A percentile compares a stretch with the other conserved stretches of the same genome.
Evolutionary conservation across 805 yeast species (phyloP).

Genomic region (Yarrowia sp.): DNA sequence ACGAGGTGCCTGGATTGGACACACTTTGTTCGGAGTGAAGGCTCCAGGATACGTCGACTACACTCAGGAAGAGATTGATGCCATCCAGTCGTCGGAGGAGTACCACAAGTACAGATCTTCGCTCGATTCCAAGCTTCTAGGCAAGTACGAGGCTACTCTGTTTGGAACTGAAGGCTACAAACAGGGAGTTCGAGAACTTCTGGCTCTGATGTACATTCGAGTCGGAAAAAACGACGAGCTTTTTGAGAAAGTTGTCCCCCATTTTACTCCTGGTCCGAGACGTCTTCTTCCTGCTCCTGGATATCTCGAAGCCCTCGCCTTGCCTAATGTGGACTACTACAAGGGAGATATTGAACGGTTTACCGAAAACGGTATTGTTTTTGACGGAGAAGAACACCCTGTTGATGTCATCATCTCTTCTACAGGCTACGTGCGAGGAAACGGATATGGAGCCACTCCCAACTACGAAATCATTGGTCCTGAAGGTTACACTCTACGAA

Average conservation of each 20-base stretch:
- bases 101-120: conserved; percentile 44
- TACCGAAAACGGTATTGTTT: conserved; percentile 41
- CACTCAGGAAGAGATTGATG: conserved; percentile 40
- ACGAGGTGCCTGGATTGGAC: conserved; percentile 21
- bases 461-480: conserved; percentile 23
- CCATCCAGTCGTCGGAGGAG: conserved; percentile 40
- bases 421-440: conserved; percentile 37
- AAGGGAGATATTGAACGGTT: conserved; percentile 39
- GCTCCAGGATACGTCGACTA: conserved; percentile 41
- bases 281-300: conserved; percentile 41
- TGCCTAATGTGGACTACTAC: conserved; percentile 41
- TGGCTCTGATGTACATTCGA: conserved; percentile 37
- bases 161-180: conserved; percentile 31
- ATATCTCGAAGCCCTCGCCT: conserved; percentile 41
- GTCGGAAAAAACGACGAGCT: conserved; percentile 39
- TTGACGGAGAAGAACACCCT: conserved; percentile 39
- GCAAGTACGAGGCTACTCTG: conserved; percentile 33
- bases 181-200: conserved; percentile 37
- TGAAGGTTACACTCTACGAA: not conserved
- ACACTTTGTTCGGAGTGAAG: conserved; percentile 42
- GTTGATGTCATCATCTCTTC: conserved; percentile 38
- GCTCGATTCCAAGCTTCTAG: conserved; percentile 40
- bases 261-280: conserved; percentile 41
- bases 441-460: conserved; percentile 30
- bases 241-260: conserved; percentile 42